These are phyloP conservation scores for Russula dissimulans DNA, from an alignment of 768 basidiomycete species.

Conservation along the genomic window DNA sequence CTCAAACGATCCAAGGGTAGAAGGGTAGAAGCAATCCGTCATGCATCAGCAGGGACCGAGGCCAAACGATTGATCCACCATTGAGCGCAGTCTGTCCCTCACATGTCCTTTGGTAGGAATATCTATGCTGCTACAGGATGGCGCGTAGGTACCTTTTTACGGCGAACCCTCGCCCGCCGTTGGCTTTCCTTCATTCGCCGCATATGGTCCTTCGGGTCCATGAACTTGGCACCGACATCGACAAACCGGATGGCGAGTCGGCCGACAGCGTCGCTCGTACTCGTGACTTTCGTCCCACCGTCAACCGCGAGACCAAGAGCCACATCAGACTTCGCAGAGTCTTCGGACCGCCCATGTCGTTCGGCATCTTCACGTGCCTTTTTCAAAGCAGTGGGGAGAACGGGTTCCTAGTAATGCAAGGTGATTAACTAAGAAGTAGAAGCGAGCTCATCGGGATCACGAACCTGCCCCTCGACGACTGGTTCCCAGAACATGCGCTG, in stretches of 20 bases:
- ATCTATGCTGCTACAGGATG: not conserved
- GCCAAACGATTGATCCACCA: no score
- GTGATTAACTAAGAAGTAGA: not conserved
- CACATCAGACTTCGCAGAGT: slow-evolving; percentile 31
- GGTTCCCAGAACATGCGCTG: slow-evolving; percentile 75
- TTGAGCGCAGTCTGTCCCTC: not conserved
- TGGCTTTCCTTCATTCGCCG: slow-evolving; percentile 42
- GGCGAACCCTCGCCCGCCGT: slow-evolving; percentile 34
- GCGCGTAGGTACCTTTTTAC: slow-evolving; percentile 22
- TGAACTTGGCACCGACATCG: slow-evolving; percentile 65
- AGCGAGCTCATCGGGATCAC: slow-evolving; percentile 17
- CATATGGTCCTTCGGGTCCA: slow-evolving; percentile 45
- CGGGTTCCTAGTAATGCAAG: slow-evolving; percentile 42
- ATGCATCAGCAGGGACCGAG: no score
- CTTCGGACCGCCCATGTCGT: slow-evolving; percentile 27
- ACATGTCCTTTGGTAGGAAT: not conserved
- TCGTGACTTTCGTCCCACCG: not conserved
- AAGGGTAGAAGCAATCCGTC: no score
- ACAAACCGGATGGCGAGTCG: slow-evolving; percentile 56
- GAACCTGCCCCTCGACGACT: slow-evolving; percentile 58
- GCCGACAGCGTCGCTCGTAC: slow-evolving; percentile 24
- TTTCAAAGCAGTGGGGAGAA: slow-evolving; percentile 49
- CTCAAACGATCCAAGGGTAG: no score
- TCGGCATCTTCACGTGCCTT: slow-evolving; percentile 35
- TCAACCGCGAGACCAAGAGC: slow-evolving; percentile 27